A percentile compares a stretch with the other conserved stretches of the same genome.
These are phyloP conservation scores for Posidonia australis DNA, from an alignment of 106 monocot species.

Conservation along the genomic window DNA sequence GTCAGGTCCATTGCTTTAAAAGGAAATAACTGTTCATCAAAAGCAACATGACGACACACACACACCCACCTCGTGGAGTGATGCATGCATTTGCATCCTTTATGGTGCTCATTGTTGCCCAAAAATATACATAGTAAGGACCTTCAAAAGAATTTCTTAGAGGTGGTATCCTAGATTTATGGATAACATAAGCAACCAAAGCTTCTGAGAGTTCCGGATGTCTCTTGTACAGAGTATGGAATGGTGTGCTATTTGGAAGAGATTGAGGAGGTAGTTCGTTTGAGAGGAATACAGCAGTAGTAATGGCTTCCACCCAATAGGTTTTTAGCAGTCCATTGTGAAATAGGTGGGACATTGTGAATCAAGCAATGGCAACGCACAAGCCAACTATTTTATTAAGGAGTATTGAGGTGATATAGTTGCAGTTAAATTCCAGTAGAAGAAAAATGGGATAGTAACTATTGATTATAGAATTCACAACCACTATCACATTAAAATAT, in stretches of 20 bases:
- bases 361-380: too few relatives aligned
- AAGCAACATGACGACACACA: neutral
- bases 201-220: neutral
- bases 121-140: neutral
- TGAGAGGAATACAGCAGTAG: neutral
- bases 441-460: neutral
- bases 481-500: neutral
- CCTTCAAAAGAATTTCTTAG: neutral
- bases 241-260: neutral
- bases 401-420: too few relatives aligned
- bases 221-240: neutral
- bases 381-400: too few relatives aligned
- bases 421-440: too few relatives aligned
- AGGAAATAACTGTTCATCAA: neutral
- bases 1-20: too few relatives aligned
- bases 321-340: neutral
- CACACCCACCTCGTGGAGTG: neutral
- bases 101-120: neutral
- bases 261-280: too few relatives aligned
- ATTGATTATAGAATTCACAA: neutral
- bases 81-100: neutral
- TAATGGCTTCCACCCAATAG: neutral
- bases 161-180: neutral
- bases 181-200: neutral
- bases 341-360: too few relatives aligned